Base-by-base conservation (phyloP, 331 rosid genomes). In the Erythrophleum ivorense region DNA sequence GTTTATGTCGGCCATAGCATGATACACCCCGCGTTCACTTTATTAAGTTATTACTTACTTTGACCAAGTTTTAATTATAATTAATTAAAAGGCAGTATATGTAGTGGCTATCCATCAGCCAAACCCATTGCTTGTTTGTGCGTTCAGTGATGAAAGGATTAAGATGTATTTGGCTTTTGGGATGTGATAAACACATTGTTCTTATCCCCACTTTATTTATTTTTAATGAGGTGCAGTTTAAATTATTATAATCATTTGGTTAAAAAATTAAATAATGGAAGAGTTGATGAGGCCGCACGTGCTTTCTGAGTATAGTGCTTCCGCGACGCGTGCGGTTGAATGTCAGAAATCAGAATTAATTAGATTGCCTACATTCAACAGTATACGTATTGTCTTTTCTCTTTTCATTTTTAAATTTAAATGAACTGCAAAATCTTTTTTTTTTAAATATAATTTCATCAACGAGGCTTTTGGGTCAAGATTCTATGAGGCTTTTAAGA, bases 1-100 rank as follows among this genome's bases (percentile, higher is more conserved):
- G 55, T 78, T 62, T 64, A 3, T 91, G 97, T 91, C 92, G 94
- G 94, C 95, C 91, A 86, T 79, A 58, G 64, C 38, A 62, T 62
- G 33, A 76, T 45, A 43, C 75, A 62, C 59, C 73, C 46, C 78
- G 76, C 71, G 75, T 80, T 69, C 71, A 21, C 87, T 79, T 87
- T 88, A 69, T 77, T 75, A 5, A 75, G 66, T 73, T 69, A 80
- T 81, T 52, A 77, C n/a, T 70, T 19, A 33, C 80, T 83, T 86
- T 83, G 89, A 84, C 84, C 10, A 15, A 48, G 43, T 64, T 82
- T 48, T 43, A 45, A 60, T 10, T 29, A 24, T 48, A 21, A 10
- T 62, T 21, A 38, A 64, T 77, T 55, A 9, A 58, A 78, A 41
- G 14, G 43, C 29, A 43, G 77, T 7, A 34, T 24, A 24, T 9